Evolutionary conservation across 208 protist species (phyloP).

Genomic region (Naegleria gruberi): DNA sequence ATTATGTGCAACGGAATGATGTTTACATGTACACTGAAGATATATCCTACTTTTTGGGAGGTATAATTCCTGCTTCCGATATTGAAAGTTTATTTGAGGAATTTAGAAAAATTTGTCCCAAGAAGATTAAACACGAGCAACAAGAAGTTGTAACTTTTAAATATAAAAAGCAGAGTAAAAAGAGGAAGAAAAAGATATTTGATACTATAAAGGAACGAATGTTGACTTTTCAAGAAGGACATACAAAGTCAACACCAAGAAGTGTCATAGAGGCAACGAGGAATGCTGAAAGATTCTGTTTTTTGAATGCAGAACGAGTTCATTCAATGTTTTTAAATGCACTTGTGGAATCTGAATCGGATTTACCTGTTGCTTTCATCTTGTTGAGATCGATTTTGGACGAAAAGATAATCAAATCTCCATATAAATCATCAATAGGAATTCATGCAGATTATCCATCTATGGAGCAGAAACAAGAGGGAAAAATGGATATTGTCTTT

Average conservation of each 20-base stretch:
- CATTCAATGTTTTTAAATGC: neutral
- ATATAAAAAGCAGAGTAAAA: neutral
- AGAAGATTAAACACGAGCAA: neutral
- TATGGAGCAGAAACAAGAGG: too few relatives aligned
- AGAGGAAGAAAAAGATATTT: neutral
- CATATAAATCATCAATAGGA: neutral
- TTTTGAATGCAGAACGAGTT: neutral
- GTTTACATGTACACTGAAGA: neutral
- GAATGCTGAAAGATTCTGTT: neutral
- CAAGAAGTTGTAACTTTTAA: neutral
- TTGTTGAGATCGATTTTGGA: neutral
- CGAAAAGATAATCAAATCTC: neutral
- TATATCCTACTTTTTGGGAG: neutral
- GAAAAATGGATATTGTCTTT: neutral
- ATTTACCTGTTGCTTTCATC: neutral
- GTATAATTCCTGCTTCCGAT: neutral
- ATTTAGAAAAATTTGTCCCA: neutral
- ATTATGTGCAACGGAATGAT: neutral
- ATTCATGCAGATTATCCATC: neutral
- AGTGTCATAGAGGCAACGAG: neutral
- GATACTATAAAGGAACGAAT: neutral
- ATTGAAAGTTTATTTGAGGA: neutral
- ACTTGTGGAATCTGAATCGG: neutral
- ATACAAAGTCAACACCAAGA: neutral
- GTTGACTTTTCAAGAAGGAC: neutral